These are phyloP conservation scores for Calvatia gigantea DNA, from an alignment of 768 basidiomycete genomes.

Conservation along the genomic window DNA sequence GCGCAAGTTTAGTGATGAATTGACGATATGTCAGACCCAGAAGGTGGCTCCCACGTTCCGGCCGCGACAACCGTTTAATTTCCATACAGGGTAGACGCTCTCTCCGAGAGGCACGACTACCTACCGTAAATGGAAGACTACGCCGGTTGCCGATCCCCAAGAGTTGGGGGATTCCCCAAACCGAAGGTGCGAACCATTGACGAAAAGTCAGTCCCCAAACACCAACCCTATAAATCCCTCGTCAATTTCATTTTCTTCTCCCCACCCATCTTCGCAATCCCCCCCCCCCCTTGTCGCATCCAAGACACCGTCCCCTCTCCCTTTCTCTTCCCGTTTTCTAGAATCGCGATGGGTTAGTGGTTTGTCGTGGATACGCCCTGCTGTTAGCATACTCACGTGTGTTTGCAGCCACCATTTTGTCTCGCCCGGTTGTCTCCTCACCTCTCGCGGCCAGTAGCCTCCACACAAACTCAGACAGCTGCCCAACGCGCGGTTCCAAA, in stretches of 20 bases:
- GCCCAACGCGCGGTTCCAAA: conserved; percentile 34
- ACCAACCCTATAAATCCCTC: not conserved
- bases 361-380: not conserved
- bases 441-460: conserved; percentile 48
- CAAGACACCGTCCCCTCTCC: not conserved
- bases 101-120: conserved; percentile 3
- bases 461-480: conserved; percentile 22
- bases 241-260: not conserved
- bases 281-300: not conserved
- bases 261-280: not conserved
- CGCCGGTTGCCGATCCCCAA: conserved; percentile 29
- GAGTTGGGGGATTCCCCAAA: conserved; percentile 14
- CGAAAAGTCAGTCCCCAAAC: conserved; percentile 5
- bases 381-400: not conserved
- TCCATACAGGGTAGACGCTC: not conserved
- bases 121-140: conserved; percentile 10
- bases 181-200: conserved; percentile 9
- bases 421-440: conserved; percentile 56
- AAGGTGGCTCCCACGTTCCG: too few relatives aligned
- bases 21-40: too few relatives aligned
- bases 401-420: conserved; percentile 27
- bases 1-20: too few relatives aligned
- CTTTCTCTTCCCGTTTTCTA: not conserved
- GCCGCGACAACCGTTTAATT: too few relatives aligned
- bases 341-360: conserved; percentile 10